These are phyloP conservation scores for Bonia amplexicaulis DNA, from an alignment of 176 grass and related monocot genomes.

Conservation along the genomic window DNA sequence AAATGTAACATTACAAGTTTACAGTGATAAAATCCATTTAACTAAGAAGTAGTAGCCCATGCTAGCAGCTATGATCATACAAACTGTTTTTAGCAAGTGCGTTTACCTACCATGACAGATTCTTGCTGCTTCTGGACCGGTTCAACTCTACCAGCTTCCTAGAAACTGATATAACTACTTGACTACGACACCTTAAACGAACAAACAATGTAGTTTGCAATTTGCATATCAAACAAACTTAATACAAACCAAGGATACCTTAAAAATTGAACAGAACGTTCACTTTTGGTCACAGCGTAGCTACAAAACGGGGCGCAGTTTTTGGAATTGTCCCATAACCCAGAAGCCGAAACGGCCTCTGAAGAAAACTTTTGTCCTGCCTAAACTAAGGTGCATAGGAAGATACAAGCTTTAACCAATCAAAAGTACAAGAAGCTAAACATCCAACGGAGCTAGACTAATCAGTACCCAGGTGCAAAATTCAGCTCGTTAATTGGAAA, in stretches of 20 bases:
- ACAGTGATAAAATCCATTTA: background rate
- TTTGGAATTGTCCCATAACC: background rate
- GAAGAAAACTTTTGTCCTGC: background rate
- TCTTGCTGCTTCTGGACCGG: background rate
- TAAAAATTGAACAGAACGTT: background rate
- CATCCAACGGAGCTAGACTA: background rate
- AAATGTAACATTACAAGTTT: background rate
- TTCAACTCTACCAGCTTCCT: background rate
- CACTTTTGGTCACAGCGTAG: background rate
- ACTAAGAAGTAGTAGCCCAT: background rate
- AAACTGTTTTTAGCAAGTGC: background rate
- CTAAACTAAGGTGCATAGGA: background rate
- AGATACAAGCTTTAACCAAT: background rate
- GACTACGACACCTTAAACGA: background rate
- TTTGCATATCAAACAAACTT: conserved; percentile 21
- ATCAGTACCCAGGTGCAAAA: conserved; percentile 3
- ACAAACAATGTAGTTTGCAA: background rate
- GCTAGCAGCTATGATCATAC: background rate
- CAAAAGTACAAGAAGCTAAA: background rate
- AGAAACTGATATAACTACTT: background rate
- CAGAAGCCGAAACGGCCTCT: background rate
- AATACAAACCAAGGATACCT: background rate
- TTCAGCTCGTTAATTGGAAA: background rate
- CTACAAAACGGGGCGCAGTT: background rate
- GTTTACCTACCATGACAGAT: background rate